Evolutionary conservation across 1,139 yeast genomes (phyloP).

Genomic region (Geotrichum phurueaensis): DNA sequence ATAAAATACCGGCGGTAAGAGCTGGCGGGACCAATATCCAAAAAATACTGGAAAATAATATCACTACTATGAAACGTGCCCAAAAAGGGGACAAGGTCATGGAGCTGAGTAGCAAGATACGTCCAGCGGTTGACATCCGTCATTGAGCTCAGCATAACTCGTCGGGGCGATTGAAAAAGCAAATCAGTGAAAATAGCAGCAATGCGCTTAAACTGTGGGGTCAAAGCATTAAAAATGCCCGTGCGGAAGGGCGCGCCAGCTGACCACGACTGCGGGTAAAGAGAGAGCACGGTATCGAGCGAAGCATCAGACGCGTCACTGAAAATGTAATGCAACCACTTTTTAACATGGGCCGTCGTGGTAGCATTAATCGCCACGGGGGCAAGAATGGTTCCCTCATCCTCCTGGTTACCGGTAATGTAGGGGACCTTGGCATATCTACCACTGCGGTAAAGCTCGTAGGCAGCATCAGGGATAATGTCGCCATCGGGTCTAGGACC

Average conservation of each 20-base stretch:
- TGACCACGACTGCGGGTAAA: conserved; percentile 20
- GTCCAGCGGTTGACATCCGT: conserved; percentile 11
- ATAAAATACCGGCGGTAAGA: conserved; percentile 22
- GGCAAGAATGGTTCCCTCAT: conserved; percentile 21
- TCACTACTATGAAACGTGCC: conserved; percentile 23
- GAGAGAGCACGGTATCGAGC: background rate
- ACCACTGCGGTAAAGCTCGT: conserved; percentile 15
- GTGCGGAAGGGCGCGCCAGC: conserved; percentile 26
- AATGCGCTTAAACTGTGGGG: conserved; percentile 22
- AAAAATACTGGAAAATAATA: conserved; percentile 11
- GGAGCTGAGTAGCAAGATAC: conserved; percentile 17
- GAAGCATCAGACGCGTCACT: background rate
- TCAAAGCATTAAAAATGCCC: conserved; percentile 12
- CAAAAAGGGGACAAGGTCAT: conserved; percentile 19
- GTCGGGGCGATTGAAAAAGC: conserved; percentile 23
- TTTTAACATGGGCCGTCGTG: background rate
- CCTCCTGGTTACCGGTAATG: conserved; percentile 20
- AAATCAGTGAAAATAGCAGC: conserved; percentile 23
- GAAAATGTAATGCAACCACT: background rate
- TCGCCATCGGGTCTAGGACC: conserved; percentile 23
- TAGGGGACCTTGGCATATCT: conserved; percentile 19
- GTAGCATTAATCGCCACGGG: background rate
- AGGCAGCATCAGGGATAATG: conserved; percentile 17
- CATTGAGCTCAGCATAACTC: background rate
- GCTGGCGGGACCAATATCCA: background rate